A percentile compares a stretch with the other conserved stretches of the same genome.
Conservation (phyloP, 495 filamentous ascomycete species). For the Penicillium nucicola region DNA sequence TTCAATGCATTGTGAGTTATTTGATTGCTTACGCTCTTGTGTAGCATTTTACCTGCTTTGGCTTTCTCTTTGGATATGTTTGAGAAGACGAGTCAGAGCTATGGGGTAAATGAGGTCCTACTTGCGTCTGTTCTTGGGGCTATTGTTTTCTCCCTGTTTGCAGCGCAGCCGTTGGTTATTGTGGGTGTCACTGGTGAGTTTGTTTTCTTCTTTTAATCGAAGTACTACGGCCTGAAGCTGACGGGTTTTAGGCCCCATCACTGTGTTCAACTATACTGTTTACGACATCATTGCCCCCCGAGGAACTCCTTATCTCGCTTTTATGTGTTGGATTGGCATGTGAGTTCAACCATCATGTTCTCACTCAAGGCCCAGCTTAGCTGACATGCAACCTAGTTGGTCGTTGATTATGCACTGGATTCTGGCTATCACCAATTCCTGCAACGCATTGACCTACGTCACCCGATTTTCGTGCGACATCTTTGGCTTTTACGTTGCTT, state of each 20-base stretch:
- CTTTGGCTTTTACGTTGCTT: constrained; percentile 85
- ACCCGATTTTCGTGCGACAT: constrained; percentile 84
- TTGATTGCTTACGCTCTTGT: constrained; percentile 11
- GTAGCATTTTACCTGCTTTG: constrained; percentile 74
- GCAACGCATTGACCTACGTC: constrained; percentile 76
- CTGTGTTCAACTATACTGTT: constrained; percentile 85
- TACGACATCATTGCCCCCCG: constrained; percentile 73
- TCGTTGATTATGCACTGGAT: constrained; percentile 77
- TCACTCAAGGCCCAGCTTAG: constrained; percentile 5
- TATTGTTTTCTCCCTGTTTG: constrained; percentile 70
- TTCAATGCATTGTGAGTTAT: background rate
- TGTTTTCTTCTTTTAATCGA: background rate
- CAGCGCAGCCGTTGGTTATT: constrained; percentile 79
- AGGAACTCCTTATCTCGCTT: constrained; percentile 71
- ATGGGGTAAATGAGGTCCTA: constrained; percentile 82
- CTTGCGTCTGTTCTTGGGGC: constrained; percentile 74
- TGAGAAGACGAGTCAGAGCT: constrained; percentile 72
- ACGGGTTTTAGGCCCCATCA: constrained; percentile 63
- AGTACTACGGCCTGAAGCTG: background rate
- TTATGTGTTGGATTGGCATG: constrained; percentile 85
- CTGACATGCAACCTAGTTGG: constrained; percentile 49
- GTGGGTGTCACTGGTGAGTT: constrained; percentile 78
- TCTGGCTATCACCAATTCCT: constrained; percentile 74
- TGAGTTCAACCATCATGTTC: constrained; percentile 30
- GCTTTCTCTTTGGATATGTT: constrained; percentile 88